Evolutionary conservation across 2,329 filamentous ascomycete genomes (phyloP), one percentile per base, ranked within the genome.

Genomic region (Macroventuria anomochaeta): DNA sequence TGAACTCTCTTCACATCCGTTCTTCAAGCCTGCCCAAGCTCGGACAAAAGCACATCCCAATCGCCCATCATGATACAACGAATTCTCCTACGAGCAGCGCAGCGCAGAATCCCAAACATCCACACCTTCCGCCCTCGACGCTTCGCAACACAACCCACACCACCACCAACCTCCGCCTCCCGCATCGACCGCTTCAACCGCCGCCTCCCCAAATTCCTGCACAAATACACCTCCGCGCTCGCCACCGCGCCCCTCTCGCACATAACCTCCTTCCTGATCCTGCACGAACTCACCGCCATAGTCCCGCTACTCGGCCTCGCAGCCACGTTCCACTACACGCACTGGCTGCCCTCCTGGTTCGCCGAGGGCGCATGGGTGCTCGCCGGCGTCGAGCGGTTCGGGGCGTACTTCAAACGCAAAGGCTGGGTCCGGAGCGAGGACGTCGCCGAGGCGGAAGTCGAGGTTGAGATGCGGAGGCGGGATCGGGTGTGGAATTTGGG

Each of bases 271-370:
- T 99, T 99, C 73, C 80, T 97, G 10, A 79, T 97, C 32, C 82
- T 99, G 0, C 95, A 99, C 78, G 95, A 99, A 75, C 72, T 97
- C 37, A 97, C 95, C 0, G 93, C 95, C 8, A 78, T 97, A 10
- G 75, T 93, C 1, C 93, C 93, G 0, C 76, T 97, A 0, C 73
- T 96, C 32, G 88, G 84, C 0, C 82, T 97, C 1, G 86, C 90
- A 18, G 87, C 82, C 0, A 72, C 85, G 1, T 96, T 99, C 74
- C 90, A 97, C 76, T 92, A 91, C 71, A 86, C 85, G 1, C 80
- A 86, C 57, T 89, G 88, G 81, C 81, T 91, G 23, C 92, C 93
- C 0, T 75, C 81, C 4, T 79, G 78, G 59, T 74, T 82, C 36
- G 69, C 73, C 23, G 83, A 87, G 61, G 79, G 79, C 3, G 75